Conservation (phyloP, 805 yeast genomes). For the Candida xyloterini region DNA sequence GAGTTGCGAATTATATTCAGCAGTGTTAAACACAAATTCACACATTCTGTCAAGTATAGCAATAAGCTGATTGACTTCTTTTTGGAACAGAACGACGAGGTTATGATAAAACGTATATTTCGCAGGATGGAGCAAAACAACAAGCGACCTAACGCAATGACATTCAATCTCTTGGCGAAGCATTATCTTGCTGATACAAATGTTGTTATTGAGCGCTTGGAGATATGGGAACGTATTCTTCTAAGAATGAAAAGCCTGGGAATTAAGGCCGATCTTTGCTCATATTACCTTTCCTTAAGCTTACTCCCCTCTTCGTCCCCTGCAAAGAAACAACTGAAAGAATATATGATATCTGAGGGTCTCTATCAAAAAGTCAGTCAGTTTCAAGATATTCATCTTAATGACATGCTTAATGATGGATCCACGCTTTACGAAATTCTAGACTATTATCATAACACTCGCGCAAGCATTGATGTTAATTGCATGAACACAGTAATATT, state of each 20-base stretch:
- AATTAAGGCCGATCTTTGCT: conserved; percentile 19
- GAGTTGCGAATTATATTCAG: conserved; percentile 14
- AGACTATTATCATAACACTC: conserved; percentile 10
- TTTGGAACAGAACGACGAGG: conserved; percentile 37
- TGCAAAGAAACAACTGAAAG: conserved; percentile 13
- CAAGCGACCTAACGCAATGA: conserved; percentile 19
- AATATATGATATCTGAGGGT: conserved; percentile 11
- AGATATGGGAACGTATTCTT: conserved; percentile 17
- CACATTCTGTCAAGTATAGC: conserved; percentile 11
- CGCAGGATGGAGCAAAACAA: conserved; percentile 35
- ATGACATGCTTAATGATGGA: conserved; percentile 17
- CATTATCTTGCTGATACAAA: conserved; percentile 16
- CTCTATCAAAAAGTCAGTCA: conserved; percentile 11
- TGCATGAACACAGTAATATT: conserved; percentile 25
- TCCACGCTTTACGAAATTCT: conserved; percentile 11
- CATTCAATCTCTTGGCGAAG: conserved; percentile 24
- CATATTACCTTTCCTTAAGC: conserved; percentile 22
- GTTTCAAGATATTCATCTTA: conserved; percentile 16
- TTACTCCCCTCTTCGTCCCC: conserved; percentile 17
- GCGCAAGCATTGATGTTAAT: conserved; percentile 15
- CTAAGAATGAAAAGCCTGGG: conserved; percentile 12
- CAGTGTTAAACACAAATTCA: conserved; percentile 3
- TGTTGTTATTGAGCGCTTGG: conserved; percentile 15
- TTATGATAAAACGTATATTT: conserved; percentile 38
- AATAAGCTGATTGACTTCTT: conserved; percentile 35